Base-by-base conservation (phyloP, 345 rosid species). In the Citrus inodora region DNA sequence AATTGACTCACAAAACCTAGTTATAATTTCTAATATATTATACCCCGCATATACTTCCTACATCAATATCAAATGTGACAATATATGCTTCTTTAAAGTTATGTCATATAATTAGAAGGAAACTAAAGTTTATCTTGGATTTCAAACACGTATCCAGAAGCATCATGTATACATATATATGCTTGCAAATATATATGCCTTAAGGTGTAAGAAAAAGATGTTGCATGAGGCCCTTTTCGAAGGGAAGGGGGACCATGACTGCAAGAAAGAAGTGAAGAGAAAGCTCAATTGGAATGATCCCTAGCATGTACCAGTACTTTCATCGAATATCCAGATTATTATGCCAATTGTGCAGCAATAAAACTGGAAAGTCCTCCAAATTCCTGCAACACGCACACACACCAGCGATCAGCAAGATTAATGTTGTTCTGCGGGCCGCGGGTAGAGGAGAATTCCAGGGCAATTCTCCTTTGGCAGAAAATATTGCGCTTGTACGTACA, bases 381-480 rank as follows among this genome's bases (percentile, higher is more conserved):
- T 24, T 76, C 38, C 11, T 22, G 56, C 37, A 35, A 46, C 33
- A 56, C 37, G 11, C 60, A 38, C 51, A 42, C 51, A 42, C 16
- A 42, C 5, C 5, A 46, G 51, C 51, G 51, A 46, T 46, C 51
- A 13, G 51, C 51, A 46, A 11, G 51, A 46, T 46, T 46, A 46
- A 46, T 46, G 14, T 42, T 46, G 51, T 46, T 46, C 51, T 46
- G 17, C 14, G 51, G 51, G 51, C 67, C 14, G 22, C 40, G 69
- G 55, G 87, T 77, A 76, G 85, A 75, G 80, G 66, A 67, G 88
- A 85, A 85, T 85, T 70, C 78, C 88, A 80, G 88, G 27, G 90
- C 74, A 53, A 78, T 76, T 80, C 85, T 81, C 80, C 84, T 80
- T 80, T 85, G 90, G 88, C 90, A 85, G 75, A 72, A 64, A 73